Evolutionary conservation across 768 basidiomycete species (phyloP).

Genomic region (Gloeophyllum trabeum): DNA sequence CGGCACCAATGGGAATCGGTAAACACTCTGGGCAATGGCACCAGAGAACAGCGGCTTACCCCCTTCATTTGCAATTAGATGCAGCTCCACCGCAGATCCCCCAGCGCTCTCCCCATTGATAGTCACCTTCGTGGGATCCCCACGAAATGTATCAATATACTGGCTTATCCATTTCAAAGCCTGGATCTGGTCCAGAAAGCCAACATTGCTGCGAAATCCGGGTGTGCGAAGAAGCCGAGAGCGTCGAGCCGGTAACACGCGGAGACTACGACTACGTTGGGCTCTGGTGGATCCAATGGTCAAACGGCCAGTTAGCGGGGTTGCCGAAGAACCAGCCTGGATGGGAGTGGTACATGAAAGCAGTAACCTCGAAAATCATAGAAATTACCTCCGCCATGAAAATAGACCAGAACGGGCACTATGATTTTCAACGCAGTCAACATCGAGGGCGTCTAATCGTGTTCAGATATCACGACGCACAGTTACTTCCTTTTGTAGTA

Average conservation of each 20-base stretch:
- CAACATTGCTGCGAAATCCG: slow-evolving; percentile 43
- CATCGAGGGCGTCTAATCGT: no score
- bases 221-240: slow-evolving; percentile 49
- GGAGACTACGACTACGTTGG: slow-evolving; percentile 55
- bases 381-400: slow-evolving; percentile 24
- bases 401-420: slow-evolving; percentile 31
- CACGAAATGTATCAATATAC: slow-evolving; percentile 26
- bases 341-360: background rate
- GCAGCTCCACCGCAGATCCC: slow-evolving; percentile 41
- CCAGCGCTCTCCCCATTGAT: slow-evolving; percentile 56
- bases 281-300: slow-evolving; percentile 51
- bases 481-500: slow-evolving; percentile 18
- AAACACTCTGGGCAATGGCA: slow-evolving; percentile 55
- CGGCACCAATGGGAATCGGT: slow-evolving; percentile 34
- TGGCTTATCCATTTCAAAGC: slow-evolving; percentile 27
- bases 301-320: slow-evolving; percentile 55
- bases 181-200: slow-evolving; percentile 41
- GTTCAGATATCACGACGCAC: no score
- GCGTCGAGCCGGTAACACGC: slow-evolving; percentile 55
- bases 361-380: slow-evolving; percentile 18
- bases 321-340: slow-evolving; percentile 50
- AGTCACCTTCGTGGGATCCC: slow-evolving; percentile 25
- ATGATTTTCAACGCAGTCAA: no score
- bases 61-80: slow-evolving; percentile 33
- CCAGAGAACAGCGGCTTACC: slow-evolving; percentile 33